Evolutionary conservation across 148 eudicot species (phyloP), one percentile per base, ranked within the genome.

Genomic region (Rhododendron simsii): DNA sequence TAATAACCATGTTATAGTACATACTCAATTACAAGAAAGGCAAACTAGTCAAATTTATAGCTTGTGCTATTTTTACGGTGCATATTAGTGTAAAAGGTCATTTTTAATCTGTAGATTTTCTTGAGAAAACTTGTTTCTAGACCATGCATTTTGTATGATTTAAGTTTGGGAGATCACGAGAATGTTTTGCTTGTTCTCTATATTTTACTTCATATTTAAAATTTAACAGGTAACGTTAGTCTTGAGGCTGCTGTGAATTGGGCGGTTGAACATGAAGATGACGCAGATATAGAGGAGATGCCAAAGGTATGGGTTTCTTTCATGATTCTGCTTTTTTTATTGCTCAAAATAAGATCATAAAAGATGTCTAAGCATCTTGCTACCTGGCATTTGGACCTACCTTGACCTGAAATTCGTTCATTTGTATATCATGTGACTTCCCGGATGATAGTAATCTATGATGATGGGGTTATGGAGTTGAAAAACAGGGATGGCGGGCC

Each of bases 211-310:
- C 35, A 69, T 50, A 16, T 33, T 16, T 76, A 15, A 35, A 81
- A 9, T 75, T 69, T 83, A 74, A 41, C 91, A 97, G 99, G 98
- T 67, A 97, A 94, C 86, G 63, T 74, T 78, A 93, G 94, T 77
- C 86, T 95, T 51, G 99, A 97, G 92, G 95, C 90, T 86, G 98
- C 98, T 80, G 96, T 94, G 53, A 95, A 93, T 88, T 97, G 99
- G 99, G 92, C 93, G 16, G 98, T 94, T 83, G 99, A 97, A 85
- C 99, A 97, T 87, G 99, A 97, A 88, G 89, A 93, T 87, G 99
- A 97, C 88, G 84, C 94, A 11, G 95, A 97, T 90, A 94, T 97
- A 73, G 99, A 97, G 88, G 87, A 94, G 87, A 89, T 95, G 96
- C 99, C 95, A 21, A 81, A 93, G 98, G 99, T 97, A 93, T 71